Percentiles rank a stretch among this genome's conserved stretches.
Conservation (phyloP, 2,329 filamentous ascomycete genomes). For the Coniochaeta sp. region DNA sequence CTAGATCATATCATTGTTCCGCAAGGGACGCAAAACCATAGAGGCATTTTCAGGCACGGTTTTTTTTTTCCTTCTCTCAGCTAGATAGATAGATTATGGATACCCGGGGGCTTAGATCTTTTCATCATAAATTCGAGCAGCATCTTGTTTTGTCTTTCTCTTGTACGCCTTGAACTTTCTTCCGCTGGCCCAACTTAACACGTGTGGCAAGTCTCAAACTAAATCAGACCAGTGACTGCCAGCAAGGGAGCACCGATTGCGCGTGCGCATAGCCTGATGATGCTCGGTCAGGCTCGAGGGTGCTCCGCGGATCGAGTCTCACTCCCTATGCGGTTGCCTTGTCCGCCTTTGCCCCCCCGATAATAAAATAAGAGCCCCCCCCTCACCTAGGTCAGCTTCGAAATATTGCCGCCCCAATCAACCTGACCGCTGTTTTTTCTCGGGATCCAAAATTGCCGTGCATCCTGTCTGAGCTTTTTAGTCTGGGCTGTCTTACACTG, state of each 20-base stretch:
- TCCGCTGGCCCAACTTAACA: not conserved
- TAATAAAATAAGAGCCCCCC: too few species aligned
- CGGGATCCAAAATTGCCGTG: not conserved
- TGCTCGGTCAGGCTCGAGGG: not conserved
- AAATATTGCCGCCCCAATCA: not conserved
- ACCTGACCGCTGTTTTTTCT: not conserved
- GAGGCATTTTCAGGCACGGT: not conserved
- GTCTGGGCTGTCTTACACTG: not conserved
- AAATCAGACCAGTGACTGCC: not conserved
- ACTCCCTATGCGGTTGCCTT: not conserved
- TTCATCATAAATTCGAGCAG: not conserved
- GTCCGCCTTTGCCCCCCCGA: not conserved
- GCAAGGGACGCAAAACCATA: not conserved
- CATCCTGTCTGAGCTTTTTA: not conserved
- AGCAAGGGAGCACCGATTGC: not conserved
- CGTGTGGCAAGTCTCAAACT: not conserved
- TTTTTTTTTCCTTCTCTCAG: not conserved
- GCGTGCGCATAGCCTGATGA: not conserved
- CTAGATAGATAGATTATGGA: not conserved
- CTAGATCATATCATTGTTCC: not conserved
- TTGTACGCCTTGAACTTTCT: not conserved
- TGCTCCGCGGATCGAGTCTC: not conserved
- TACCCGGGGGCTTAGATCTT: not conserved
- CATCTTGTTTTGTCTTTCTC: not conserved
- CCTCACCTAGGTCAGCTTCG: not conserved